Conservation (phyloP, 345 rosid species). For the Eucalyptus pauciflora region DNA sequence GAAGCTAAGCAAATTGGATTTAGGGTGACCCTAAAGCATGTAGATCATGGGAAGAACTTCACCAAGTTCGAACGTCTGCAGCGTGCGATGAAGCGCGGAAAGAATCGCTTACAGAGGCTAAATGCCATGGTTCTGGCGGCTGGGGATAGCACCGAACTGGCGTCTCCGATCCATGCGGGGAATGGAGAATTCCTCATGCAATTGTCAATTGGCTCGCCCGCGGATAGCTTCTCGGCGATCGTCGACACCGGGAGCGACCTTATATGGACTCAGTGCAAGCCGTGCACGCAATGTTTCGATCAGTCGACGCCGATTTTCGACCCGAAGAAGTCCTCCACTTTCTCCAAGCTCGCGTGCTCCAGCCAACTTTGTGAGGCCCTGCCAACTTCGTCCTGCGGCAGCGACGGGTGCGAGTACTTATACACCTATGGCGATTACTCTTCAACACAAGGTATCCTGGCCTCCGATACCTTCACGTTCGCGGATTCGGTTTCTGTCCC, state of each 20-base stretch:
- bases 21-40: slow-evolving; percentile 36
- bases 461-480: slow-evolving; percentile 61
- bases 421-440: slow-evolving; percentile 88
- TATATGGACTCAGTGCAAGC: slow-evolving; percentile 96
- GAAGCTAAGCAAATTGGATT: slow-evolving; percentile 16
- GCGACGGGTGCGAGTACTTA: slow-evolving; percentile 44
- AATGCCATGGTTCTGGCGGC: slow-evolving; percentile 34
- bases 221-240: slow-evolving; percentile 47
- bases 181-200: slow-evolving; percentile 79
- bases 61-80: slow-evolving; percentile 60
- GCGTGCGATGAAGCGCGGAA: slow-evolving; percentile 59
- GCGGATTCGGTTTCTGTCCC: slow-evolving; percentile 20
- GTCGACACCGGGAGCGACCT: slow-evolving; percentile 89
- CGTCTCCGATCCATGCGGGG: slow-evolving; percentile 48
- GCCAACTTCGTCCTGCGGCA: slow-evolving; percentile 39
- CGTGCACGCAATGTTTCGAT: slow-evolving; percentile 54
- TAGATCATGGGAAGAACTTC: slow-evolving; percentile 68
- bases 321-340: slow-evolving; percentile 58
- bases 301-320: slow-evolving; percentile 77
- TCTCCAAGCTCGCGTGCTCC: slow-evolving; percentile 44
- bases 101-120: slow-evolving; percentile 44
- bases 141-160: slow-evolving; percentile 1
- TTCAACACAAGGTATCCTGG: slow-evolving; percentile 64
- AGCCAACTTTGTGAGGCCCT: slow-evolving; percentile 46
- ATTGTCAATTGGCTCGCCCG: slow-evolving; percentile 61